A percentile compares a stretch with the other conserved stretches of the same genome.
phyloP scores from a whole-genome alignment of 2,329 filamentous ascomycete genomes.

The Cordyceps fumosorosea region DNA sequence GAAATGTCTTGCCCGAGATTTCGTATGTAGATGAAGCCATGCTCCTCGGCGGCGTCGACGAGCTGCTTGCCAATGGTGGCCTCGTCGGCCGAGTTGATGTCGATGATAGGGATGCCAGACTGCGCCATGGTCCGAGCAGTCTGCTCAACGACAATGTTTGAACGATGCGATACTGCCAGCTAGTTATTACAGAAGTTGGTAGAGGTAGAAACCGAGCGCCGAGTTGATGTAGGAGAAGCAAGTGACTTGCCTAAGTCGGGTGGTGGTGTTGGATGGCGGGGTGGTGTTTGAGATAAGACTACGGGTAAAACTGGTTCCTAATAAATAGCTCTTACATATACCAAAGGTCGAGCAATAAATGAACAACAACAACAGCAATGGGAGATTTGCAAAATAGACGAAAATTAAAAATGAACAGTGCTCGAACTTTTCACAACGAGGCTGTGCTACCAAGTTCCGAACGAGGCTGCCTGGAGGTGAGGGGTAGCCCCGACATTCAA shows the following conservation, averaged over 20 bases:
- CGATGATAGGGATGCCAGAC: slow-evolving; percentile 68
- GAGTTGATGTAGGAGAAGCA: too few species aligned
- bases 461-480: background rate
- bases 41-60: slow-evolving; percentile 70
- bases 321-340: too few species aligned
- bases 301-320: background rate
- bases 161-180: background rate
- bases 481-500: background rate
- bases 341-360: too few species aligned
- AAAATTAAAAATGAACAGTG: background rate
- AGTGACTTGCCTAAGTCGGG: too few species aligned
- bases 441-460: background rate
- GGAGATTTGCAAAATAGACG: too few species aligned
- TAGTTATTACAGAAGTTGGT: too few species aligned
- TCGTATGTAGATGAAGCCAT: slow-evolving; percentile 86
- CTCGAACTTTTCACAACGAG: background rate
- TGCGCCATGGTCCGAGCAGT: background rate
- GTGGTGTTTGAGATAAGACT: background rate
- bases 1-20: slow-evolving; percentile 66
- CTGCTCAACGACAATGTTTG: background rate
- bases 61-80: slow-evolving; percentile 58
- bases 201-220: too few species aligned
- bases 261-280: background rate
- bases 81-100: slow-evolving; percentile 60
- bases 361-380: too few species aligned